Evolutionary conservation across 2,329 filamentous ascomycete genomes (phyloP).

Genomic region (Lasiodiplodia gonubiensis): DNA sequence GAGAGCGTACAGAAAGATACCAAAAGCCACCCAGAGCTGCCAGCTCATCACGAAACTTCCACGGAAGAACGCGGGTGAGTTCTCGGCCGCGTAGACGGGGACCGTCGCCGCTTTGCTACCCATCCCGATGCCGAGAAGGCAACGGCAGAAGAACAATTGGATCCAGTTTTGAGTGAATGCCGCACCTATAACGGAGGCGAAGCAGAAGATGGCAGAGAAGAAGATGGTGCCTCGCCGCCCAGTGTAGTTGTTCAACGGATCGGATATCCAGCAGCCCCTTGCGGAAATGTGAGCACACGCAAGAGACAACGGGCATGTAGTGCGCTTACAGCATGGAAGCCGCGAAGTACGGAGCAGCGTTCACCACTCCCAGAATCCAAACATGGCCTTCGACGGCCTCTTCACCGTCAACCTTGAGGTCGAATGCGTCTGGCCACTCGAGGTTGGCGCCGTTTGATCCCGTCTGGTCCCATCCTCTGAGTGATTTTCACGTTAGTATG

Average conservation of each 20-base stretch:
- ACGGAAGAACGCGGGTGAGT: conserved; percentile 70
- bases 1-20: conserved; percentile 19
- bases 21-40: conserved; percentile 59
- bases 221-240: conserved; percentile 79
- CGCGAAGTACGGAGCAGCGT: conserved; percentile 67
- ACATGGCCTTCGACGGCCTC: conserved; percentile 33
- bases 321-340: conserved; percentile 61
- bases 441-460: conserved; percentile 58
- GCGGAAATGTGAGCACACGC: neutral
- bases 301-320: conserved; percentile 31
- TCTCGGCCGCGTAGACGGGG: conserved; percentile 78
- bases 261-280: conserved; percentile 72
- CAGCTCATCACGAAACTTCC: conserved; percentile 83
- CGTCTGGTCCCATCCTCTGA: conserved; percentile 62
- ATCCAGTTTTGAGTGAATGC: conserved; percentile 73
- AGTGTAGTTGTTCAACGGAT: conserved; percentile 72
- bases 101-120: conserved; percentile 78
- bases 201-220: conserved; percentile 71
- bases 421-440: conserved; percentile 62
- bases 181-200: conserved; percentile 53
- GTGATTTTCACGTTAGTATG: neutral
- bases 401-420: conserved; percentile 43
- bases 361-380: conserved; percentile 68
- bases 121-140: conserved; percentile 78
- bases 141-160: conserved; percentile 72